phyloP scores from a whole-genome alignment of 345 rosid species.

The Dipteronia dyeriana region DNA sequence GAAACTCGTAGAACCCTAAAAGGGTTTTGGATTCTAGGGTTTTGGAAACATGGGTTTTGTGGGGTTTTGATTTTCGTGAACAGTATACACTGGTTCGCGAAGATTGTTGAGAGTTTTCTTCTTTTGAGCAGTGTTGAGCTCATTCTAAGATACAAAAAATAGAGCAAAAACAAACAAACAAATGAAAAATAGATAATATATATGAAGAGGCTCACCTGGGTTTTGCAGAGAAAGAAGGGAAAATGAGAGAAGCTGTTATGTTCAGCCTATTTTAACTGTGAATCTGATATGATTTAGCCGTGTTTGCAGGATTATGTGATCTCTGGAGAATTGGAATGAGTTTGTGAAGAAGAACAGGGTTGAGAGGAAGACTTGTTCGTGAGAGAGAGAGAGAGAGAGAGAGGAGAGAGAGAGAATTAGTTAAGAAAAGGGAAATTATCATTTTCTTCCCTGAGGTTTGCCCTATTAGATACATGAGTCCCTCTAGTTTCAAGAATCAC shows the following conservation, averaged over 20 bases:
- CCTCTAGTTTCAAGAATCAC: no score
- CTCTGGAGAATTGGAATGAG: no score
- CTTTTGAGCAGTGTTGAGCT: conserved; percentile 32
- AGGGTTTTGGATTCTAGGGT: conserved; percentile 22
- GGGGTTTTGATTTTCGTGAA: conserved; percentile 26
- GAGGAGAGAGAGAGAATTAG: no score
- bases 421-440: no score
- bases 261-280: no score
- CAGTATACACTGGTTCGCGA: conserved; percentile 20
- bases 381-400: no score
- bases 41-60: conserved; percentile 25
- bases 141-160: conserved; percentile 20
- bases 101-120: conserved; percentile 31
- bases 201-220: background rate
- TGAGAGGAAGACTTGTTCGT: no score
- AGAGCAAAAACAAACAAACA: background rate
- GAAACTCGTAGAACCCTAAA: conserved; percentile 21
- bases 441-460: no score
- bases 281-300: no score
- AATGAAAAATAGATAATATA: background rate
- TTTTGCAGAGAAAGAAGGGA: background rate
- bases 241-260: background rate
- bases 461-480: no score
- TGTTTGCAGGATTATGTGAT: no score
- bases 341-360: no score